Evolutionary conservation across 371 early-diverging fungal species (phyloP).

Genomic region (Phascolomyces articulosus): DNA sequence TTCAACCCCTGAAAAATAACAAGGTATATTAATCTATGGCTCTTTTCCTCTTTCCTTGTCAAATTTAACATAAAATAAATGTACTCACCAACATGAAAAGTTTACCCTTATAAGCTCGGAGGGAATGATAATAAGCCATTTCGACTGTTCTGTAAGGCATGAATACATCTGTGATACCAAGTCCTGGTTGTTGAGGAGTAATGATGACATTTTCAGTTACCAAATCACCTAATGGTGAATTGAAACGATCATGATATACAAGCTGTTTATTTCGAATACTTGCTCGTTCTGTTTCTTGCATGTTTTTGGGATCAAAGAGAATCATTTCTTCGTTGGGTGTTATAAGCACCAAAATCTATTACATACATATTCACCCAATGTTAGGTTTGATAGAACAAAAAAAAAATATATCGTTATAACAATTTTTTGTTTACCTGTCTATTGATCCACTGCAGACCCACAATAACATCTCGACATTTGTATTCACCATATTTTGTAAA

Average conservation of each 20-base stretch:
- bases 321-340: conserved; percentile 73
- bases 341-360: conserved; percentile 63
- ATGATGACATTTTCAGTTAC: conserved; percentile 13
- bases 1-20: conserved; percentile 57
- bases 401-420: too few relatives aligned
- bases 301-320: conserved; percentile 66
- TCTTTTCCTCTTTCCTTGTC: too few relatives aligned
- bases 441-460: conserved; percentile 79
- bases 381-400: too few relatives aligned
- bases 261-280: conserved; percentile 60
- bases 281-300: conserved; percentile 65
- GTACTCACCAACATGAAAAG: conserved; percentile 26
- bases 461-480: conserved; percentile 66
- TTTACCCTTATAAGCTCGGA: conserved; percentile 65
- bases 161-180: conserved; percentile 9
- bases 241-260: conserved; percentile 73
- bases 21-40: neutral
- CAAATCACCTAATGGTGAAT: conserved; percentile 35
- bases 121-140: conserved; percentile 74
- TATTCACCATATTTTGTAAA: conserved; percentile 65
- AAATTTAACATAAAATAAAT: too few relatives aligned
- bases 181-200: conserved; percentile 8
- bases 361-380: conserved; percentile 7
- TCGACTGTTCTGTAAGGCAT: conserved; percentile 48
- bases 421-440: conserved; percentile 59